phyloP scores from a whole-genome alignment of 1,284 basidiomycete species.

The Cryptococcus depauperatus region DNA sequence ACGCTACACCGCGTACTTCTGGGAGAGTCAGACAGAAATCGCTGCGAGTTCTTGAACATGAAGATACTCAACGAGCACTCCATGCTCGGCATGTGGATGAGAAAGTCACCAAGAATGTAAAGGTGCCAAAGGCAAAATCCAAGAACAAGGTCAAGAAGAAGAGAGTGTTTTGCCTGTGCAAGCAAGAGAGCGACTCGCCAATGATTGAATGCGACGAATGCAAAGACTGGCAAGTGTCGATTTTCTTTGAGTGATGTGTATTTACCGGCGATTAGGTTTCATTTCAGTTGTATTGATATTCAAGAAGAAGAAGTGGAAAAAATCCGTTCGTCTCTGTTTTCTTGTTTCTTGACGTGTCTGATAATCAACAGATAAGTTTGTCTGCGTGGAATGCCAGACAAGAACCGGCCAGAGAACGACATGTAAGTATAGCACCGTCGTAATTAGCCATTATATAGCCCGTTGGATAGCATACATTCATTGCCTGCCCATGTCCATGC shows the following conservation, averaged over 20 bases:
- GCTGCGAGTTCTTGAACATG: constrained; percentile 23
- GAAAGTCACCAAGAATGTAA: no score
- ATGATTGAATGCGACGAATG: constrained; percentile 21
- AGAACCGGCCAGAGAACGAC: constrained; percentile 26
- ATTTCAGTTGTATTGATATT: constrained; percentile 34
- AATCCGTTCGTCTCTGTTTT: constrained; percentile 26
- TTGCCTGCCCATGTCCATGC: no score
- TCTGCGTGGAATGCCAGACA: constrained; percentile 27
- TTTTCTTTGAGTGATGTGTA: background rate
- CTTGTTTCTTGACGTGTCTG: background rate
- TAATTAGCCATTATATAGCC: no score
- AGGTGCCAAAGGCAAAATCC: constrained; percentile 8
- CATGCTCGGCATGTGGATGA: constrained; percentile 2
- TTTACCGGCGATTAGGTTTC: constrained; percentile 30
- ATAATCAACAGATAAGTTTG: constrained; percentile 24
- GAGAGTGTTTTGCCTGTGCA: constrained; percentile 33
- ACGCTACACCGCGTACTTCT: no score
- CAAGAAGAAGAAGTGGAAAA: constrained; percentile 27
- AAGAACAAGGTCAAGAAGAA: constrained; percentile 21
- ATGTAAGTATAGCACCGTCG: constrained; percentile 26
- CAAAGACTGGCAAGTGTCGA: constrained; percentile 33
- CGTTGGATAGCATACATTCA: no score
- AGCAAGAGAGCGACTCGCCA: constrained; percentile 24
- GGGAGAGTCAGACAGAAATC: constrained; percentile 23
- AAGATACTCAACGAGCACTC: constrained; percentile 22